Conservation (phyloP, 208 protist species). For the Trypanosoma congolense region DNA sequence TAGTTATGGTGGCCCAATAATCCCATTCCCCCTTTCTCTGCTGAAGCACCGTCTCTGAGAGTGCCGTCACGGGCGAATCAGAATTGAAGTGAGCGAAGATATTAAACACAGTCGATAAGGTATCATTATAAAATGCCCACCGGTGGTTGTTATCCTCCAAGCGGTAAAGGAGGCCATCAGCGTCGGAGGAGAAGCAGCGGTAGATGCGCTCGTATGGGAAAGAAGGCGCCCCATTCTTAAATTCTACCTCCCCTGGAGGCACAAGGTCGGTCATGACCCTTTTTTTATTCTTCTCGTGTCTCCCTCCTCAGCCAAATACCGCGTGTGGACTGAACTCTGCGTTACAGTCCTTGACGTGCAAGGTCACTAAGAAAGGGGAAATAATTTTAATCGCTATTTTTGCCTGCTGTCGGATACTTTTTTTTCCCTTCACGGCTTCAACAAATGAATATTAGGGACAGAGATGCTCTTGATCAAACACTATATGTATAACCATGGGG, state of each 20-base stretch:
- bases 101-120: slow-evolving; percentile 36
- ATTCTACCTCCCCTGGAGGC: not conserved
- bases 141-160: slow-evolving; percentile 54
- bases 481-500: too few relatives aligned
- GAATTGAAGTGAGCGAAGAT: slow-evolving; percentile 25
- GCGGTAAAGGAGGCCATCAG: slow-evolving; percentile 79
- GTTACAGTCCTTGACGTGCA: too few relatives aligned
- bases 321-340: too few relatives aligned
- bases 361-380: too few relatives aligned
- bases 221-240: slow-evolving; percentile 13
- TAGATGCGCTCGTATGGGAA: slow-evolving; percentile 40
- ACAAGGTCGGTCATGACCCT: slow-evolving; percentile 39
- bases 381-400: too few relatives aligned
- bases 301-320: too few relatives aligned
- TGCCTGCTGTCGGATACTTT: too few relatives aligned
- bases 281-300: too few relatives aligned
- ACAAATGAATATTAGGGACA: too few relatives aligned
- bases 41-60: slow-evolving; percentile 28
- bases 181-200: slow-evolving; percentile 74
- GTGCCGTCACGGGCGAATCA: slow-evolving; percentile 34
- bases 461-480: too few relatives aligned
- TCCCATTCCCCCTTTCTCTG: slow-evolving; percentile 19
- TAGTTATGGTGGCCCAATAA: slow-evolving; percentile 7
- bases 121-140: slow-evolving; percentile 87
- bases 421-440: too few relatives aligned